Base-by-base conservation (phyloP, 2,329 filamentous ascomycete species). In the Ophiostoma montium region DNA sequence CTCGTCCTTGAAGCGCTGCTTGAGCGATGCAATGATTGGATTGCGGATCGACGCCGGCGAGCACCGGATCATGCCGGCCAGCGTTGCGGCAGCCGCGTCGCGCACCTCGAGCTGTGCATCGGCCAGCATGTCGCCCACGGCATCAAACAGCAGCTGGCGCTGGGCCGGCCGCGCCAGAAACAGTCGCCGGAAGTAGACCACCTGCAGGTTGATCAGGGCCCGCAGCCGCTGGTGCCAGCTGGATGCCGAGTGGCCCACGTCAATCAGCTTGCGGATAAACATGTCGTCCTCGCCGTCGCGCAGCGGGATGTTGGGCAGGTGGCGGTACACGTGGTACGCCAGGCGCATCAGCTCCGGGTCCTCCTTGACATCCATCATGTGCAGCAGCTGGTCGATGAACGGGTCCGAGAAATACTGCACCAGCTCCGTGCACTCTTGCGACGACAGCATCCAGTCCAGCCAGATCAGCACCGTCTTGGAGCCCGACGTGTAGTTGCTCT, bases 331-430 rank as follows among this genome's bases (percentile, higher is more conserved):
- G 60, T 95, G 88, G 62, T 96, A 98, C 0, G 92, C 90, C 9
- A 95, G 75, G 10, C 85, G 83, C 71, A 95, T 94, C 2, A 98
- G 75, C 64, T 98, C 94, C 0, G 87, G 88, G 59, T 98, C 92
- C 64, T 98, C 92, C 64, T 96, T 96, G 63, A 98, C 87, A 61
- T 98, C 92, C 90, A 98, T 98, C 92, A 98, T 98, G 70, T 98
- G 89, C 47, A 98, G 70, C 13, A 98, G 76, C 62, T 95, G 86
- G 58, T 92, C 86, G 63, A 94, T 92, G 60, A 96, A 90, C 0
- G 84, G 74, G 33, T 85, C 76, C 0, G 88, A 84, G 70, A 98
- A 96, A 74, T 95, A 96, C 3, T 82, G 80, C 16, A 94, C 79
- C 13, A 98, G 76, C 61, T 92, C 84, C 0, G 80, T 94, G 65